Conservation (phyloP, 2,329 filamentous ascomycete genomes). For the Septoria linicola region DNA sequence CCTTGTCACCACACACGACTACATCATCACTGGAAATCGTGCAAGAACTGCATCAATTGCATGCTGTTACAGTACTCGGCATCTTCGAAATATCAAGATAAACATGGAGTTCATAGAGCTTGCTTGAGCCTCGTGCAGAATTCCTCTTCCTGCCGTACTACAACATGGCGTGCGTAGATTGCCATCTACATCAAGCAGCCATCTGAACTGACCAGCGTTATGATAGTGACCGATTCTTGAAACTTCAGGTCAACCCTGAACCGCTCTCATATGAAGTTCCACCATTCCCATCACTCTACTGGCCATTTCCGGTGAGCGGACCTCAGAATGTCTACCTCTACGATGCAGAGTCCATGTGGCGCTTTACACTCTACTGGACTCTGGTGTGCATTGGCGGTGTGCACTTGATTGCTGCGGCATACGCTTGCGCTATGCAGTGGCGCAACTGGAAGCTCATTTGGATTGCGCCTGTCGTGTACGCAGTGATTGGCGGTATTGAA, state of each 20-base stretch:
- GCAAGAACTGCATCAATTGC: too few species aligned
- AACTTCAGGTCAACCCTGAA: constrained; percentile 46
- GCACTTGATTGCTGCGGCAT: constrained; percentile 68
- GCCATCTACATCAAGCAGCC: too few species aligned
- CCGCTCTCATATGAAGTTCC: constrained; percentile 66
- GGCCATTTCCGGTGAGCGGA: constrained; percentile 61
- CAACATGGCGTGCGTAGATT: too few species aligned
- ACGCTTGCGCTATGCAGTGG: constrained; percentile 71
- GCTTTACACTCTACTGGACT: constrained; percentile 85
- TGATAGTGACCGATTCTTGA: constrained; percentile 43
- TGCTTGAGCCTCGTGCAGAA: not conserved
- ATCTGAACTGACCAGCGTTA: not conserved
- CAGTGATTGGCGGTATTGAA: constrained; percentile 69
- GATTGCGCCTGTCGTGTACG: constrained; percentile 70
- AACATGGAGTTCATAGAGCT: too few species aligned
- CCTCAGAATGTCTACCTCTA: constrained; percentile 66
- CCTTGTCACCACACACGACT: too few species aligned
- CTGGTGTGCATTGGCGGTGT: constrained; percentile 73
- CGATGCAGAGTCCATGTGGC: constrained; percentile 74
- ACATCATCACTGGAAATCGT: too few species aligned
- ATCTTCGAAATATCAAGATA: too few species aligned
- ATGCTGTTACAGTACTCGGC: too few species aligned
- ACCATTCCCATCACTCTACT: constrained; percentile 77
- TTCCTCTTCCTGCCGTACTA: constrained; percentile 16
- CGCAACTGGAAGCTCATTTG: constrained; percentile 60